Conservation (phyloP, 768 basidiomycete genomes). For the Kwoniella shandongensis region DNA sequence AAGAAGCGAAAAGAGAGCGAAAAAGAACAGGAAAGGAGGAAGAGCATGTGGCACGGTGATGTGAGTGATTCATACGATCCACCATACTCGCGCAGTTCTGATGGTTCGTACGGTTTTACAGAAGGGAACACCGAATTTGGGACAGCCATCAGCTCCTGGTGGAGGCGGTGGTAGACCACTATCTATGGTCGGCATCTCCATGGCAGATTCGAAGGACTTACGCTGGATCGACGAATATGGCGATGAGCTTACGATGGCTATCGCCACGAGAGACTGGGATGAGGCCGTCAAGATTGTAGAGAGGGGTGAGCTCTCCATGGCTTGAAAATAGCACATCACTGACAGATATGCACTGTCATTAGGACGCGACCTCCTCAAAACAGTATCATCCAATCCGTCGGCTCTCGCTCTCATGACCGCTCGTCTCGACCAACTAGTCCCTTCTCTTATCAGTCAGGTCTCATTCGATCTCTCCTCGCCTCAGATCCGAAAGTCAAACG, state of each 20-base stretch:
- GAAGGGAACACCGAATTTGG: conserved; percentile 1
- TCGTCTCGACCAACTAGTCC: conserved; percentile 66
- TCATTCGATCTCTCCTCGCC: conserved; percentile 72
- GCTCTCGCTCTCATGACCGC: conserved; percentile 53
- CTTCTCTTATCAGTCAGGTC: conserved; percentile 68
- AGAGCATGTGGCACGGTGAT: conserved; percentile 58
- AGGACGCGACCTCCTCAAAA: conserved; percentile 55
- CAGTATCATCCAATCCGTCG: conserved; percentile 27
- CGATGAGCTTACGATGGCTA: conserved; percentile 86
- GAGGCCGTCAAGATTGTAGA: conserved; percentile 81
- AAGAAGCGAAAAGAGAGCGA: conserved; percentile 91
- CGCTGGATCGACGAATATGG: conserved; percentile 89
- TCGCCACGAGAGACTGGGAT: conserved; percentile 84
- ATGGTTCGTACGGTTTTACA: background rate
- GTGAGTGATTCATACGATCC: conserved; percentile 36
- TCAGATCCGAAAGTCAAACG: conserved; percentile 72
- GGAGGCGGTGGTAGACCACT: conserved; percentile 60
- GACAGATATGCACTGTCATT: conserved; percentile 5
- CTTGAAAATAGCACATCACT: background rate
- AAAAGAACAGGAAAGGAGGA: conserved; percentile 84
- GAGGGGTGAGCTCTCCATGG: conserved; percentile 60
- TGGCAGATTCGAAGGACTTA: conserved; percentile 64
- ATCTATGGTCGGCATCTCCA: conserved; percentile 64
- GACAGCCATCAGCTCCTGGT: conserved; percentile 65
- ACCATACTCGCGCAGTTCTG: background rate